These are phyloP conservation scores for Phytophthora podocarpi DNA, from an alignment of 352 stramenopile genomes.

Conservation along the genomic window DNA sequence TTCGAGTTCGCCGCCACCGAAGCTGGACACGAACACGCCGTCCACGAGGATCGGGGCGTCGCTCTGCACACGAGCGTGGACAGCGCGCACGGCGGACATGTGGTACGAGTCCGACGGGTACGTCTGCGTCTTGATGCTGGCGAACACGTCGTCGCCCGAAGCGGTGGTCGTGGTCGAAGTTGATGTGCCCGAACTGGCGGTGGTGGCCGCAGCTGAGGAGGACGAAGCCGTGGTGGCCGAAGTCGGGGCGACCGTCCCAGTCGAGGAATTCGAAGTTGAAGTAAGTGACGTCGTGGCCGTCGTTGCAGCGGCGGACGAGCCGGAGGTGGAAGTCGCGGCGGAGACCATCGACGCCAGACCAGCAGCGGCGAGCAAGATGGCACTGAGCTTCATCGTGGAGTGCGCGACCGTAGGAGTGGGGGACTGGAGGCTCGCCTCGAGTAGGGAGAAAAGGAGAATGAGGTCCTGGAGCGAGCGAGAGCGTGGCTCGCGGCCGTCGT, in stretches of 20 bases:
- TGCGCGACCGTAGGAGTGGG: not conserved
- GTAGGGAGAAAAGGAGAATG: slow-evolving; percentile 42
- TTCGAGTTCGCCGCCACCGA: slow-evolving; percentile 53
- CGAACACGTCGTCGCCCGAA: slow-evolving; percentile 28
- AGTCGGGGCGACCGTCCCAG: not conserved
- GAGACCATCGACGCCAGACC: slow-evolving; percentile 20
- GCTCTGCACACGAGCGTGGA: slow-evolving; percentile 77
- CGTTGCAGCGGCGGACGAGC: not conserved
- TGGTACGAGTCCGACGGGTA: slow-evolving; percentile 49
- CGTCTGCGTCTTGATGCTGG: slow-evolving; percentile 40
- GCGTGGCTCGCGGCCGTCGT: slow-evolving; percentile 1
- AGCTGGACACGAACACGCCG: slow-evolving; percentile 65
- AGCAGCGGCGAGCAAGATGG: slow-evolving; percentile 20
- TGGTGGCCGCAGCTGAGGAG: not conserved
- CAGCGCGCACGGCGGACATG: slow-evolving; percentile 60
- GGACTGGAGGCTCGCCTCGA: slow-evolving; percentile 36
- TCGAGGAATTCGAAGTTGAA: not conserved
- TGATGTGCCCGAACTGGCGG: slow-evolving; percentile 13
- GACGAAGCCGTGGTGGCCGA: slow-evolving; percentile 10
- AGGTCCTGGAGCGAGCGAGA: not conserved
- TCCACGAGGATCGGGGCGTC: slow-evolving; percentile 66
- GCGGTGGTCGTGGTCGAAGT: slow-evolving; percentile 2
- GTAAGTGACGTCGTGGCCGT: not conserved
- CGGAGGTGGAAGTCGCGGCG: not conserved
- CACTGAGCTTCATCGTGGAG: slow-evolving; percentile 33